Conservation (phyloP, 805 yeast genomes). For the Yamadazyma paraphyllophila region DNA sequence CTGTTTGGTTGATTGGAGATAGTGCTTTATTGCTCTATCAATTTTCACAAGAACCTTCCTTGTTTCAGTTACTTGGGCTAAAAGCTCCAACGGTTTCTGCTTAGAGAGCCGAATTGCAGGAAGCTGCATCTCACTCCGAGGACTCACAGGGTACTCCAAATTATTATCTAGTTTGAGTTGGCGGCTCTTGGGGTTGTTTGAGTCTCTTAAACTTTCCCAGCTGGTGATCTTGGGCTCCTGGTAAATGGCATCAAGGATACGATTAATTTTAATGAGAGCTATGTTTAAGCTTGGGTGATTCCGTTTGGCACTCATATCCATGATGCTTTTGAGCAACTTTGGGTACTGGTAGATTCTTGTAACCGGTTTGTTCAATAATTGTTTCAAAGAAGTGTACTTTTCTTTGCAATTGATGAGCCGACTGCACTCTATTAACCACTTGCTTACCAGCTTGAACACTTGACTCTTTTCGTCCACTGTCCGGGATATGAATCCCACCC, state of each 20-base stretch:
- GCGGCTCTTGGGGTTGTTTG: slow-evolving; percentile 4
- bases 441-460: slow-evolving; percentile 1
- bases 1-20: neutral
- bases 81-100: neutral
- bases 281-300: slow-evolving; percentile 16
- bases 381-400: slow-evolving; percentile 2
- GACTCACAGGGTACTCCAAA: slow-evolving; percentile 5
- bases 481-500: slow-evolving; percentile 1
- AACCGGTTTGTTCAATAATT: slow-evolving; percentile 42
- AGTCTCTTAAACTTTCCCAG: slow-evolving; percentile 16
- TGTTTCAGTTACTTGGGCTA: neutral
- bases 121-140: slow-evolving; percentile 5
- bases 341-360: slow-evolving; percentile 43
- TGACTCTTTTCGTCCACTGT: slow-evolving; percentile 5
- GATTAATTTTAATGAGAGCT: slow-evolving; percentile 20
- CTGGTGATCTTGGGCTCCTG: slow-evolving; percentile 11
- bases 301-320: slow-evolving; percentile 11
- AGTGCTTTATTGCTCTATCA: neutral
- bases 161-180: slow-evolving; percentile 4
- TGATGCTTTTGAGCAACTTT: slow-evolving; percentile 15
- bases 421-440: slow-evolving; percentile 4
- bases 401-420: neutral
- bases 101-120: neutral
- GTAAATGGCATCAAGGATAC: slow-evolving; percentile 16
- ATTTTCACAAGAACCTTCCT: neutral